These are phyloP conservation scores for Penicillium cataractarum DNA, from an alignment of 495 filamentous ascomycete genomes.

Conservation along the genomic window DNA sequence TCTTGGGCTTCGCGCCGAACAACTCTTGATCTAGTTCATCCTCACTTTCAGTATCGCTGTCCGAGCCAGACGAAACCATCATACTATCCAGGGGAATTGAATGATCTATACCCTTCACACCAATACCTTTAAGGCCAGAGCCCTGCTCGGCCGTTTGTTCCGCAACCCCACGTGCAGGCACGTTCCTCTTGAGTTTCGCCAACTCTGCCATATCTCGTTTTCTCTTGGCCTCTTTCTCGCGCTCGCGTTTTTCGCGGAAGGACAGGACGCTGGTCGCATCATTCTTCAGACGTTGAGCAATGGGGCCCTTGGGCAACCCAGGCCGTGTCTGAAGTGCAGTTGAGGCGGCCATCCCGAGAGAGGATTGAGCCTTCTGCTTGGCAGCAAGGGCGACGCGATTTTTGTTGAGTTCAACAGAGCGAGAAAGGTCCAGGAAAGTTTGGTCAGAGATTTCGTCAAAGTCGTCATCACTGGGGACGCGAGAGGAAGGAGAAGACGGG, in stretches of 20 bases:
- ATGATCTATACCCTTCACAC: conserved; percentile 80
- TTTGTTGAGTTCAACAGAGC: conserved; percentile 54
- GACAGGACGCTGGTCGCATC: conserved; percentile 42
- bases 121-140: conserved; percentile 74
- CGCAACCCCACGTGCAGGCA: conserved; percentile 56
- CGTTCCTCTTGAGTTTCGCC: conserved; percentile 62
- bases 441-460: conserved; percentile 50
- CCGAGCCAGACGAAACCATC: conserved; percentile 77
- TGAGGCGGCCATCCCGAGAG: conserved; percentile 41
- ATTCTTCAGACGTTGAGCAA: conserved; percentile 39
- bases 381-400: conserved; percentile 40
- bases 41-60: conserved; percentile 76
- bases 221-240: conserved; percentile 73
- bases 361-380: conserved; percentile 41
- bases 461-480: conserved; percentile 44
- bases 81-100: conserved; percentile 72
- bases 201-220: conserved; percentile 69
- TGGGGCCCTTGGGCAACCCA: conserved; percentile 29
- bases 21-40: conserved; percentile 66
- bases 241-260: conserved; percentile 70
- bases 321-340: conserved; percentile 14
- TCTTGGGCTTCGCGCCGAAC: conserved; percentile 54
- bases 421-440: conserved; percentile 48
- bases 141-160: conserved; percentile 71
- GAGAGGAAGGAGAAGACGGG: conserved; percentile 37